These are phyloP conservation scores for Gentiana macrophylla DNA, from an alignment of 257 asterid genomes.

Conservation along the genomic window DNA sequence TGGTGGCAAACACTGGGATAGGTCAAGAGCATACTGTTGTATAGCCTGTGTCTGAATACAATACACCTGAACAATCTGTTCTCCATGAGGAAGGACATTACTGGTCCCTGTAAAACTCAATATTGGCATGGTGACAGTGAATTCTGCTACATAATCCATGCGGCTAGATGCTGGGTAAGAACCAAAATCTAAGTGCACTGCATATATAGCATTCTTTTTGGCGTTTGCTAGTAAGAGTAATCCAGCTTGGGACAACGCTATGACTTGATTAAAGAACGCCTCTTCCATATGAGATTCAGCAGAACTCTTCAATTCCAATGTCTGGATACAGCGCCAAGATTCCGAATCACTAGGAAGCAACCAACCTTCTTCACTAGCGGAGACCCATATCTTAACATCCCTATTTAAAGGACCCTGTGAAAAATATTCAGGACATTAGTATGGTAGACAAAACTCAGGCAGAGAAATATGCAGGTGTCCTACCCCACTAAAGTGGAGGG, in stretches of 20 bases:
- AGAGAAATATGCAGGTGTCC: no score
- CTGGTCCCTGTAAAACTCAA: constrained; percentile 96
- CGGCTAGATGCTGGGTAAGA: constrained; percentile 68
- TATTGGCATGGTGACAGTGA: constrained; percentile 93
- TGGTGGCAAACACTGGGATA: constrained; percentile 86
- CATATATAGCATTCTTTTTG: constrained; percentile 87
- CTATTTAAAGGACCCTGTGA: constrained; percentile 82
- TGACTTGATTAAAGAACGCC: constrained; percentile 92
- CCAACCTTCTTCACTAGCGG: constrained; percentile 97
- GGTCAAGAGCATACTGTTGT: constrained; percentile 91
- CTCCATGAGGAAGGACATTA: constrained; percentile 68
- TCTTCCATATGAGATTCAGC: constrained; percentile 50
- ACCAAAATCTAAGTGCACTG: constrained; percentile 90
- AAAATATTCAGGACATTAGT: constrained; percentile 9
- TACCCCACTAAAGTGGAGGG: no score
- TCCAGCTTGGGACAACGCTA: constrained; percentile 73
- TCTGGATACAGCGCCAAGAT: constrained; percentile 86
- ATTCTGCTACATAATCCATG: constrained; percentile 86
- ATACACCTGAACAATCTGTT: constrained; percentile 83
- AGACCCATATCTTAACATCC: constrained; percentile 83
- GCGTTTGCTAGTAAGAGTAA: constrained; percentile 91
- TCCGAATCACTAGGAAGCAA: constrained; percentile 89
- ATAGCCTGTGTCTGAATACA: constrained; percentile 98
- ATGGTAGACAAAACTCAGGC: neutral
- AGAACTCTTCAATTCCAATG: constrained; percentile 70